Evolutionary conservation across 2,329 filamentous ascomycete genomes (phyloP), one percentile per base, ranked within the genome.

Genomic region (Monosporascus sp.): DNA sequence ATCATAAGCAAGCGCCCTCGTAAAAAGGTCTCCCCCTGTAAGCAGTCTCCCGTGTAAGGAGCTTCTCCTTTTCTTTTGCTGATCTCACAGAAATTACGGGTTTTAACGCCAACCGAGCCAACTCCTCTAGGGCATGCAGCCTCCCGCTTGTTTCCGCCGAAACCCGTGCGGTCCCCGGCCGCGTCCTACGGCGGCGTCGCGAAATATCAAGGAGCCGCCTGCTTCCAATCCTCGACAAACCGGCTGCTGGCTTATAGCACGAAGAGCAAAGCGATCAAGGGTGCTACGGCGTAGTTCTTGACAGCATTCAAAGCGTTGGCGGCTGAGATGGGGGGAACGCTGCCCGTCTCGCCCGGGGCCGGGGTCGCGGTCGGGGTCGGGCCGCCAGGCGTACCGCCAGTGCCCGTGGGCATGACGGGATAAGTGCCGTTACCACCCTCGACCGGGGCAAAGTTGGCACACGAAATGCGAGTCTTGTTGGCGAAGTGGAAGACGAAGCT

Each of bases 381-480:
- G 5, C 55, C 37, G 11, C 50, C 44, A 46, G 38, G 48, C 11
- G 41, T 24, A 20, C 50, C 37, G 41, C 52, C 50, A 26, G 41
- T 55, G 38, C 51, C 50, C 20, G 50, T 57, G 3, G 65, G 56
- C 47, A 52, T 54, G 6, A 58, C 49, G 3, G 57, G 48, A 31
- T 49, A 48, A 31, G 50, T 58, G 41, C 52, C 53, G 47, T 62
- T 62, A 47, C 55, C 53, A n/a, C 51, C 55, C 22, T 38, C 31
- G 22, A 66, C 55, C 49, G 70, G 56, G 26, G 63, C 68, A 64
- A 87, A 86, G 74, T 84, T 85, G 68, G 82, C 84, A 64, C 85
- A 88, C 8, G 78, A 78, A 61, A 87, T 79, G 57, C 85, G 79
- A 1, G 81, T 86, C 69, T 76, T 81, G 74, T 86, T 85, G 62